Evolutionary conservation across 176 grass and related monocot species (phyloP).

Genomic region (Tuctoria greenei): DNA sequence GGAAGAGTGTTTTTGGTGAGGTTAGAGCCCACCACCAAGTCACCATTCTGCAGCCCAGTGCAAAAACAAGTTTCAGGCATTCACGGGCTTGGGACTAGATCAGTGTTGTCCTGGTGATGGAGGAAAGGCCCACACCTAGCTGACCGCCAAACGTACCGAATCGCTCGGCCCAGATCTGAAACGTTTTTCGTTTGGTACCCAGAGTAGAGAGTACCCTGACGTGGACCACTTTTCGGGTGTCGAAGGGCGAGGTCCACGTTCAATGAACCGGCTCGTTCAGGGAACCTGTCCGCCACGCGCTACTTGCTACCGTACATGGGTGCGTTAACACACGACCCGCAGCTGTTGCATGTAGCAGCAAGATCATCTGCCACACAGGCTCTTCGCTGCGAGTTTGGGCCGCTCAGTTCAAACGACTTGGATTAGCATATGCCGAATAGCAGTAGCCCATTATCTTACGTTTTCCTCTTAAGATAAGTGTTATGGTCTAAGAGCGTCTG

Average conservation of each 20-base stretch:
- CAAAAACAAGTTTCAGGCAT: neutral
- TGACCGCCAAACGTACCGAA: no score
- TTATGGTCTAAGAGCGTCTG: neutral
- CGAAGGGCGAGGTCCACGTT: constrained; percentile 12
- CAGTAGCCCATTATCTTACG: neutral
- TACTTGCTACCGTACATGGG: neutral
- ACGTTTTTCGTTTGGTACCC: no score
- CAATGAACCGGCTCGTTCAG: constrained; percentile 21
- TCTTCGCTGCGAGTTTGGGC: neutral
- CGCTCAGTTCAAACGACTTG: neutral
- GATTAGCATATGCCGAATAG: neutral
- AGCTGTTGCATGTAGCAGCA: neutral
- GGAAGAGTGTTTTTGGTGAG: neutral
- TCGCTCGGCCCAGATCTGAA: neutral
- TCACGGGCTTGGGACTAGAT: no score
- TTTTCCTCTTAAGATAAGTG: neutral
- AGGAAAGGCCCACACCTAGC: no score
- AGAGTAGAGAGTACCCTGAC: neutral
- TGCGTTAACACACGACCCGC: neutral
- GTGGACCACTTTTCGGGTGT: neutral
- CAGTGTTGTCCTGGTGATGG: neutral
- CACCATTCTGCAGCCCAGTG: neutral
- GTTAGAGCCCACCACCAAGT: neutral
- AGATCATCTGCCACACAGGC: neutral
- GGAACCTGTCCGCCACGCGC: neutral